Base-by-base conservation (phyloP, 1,284 basidiomycete species). In the Ceratobasidium sp. region DNA sequence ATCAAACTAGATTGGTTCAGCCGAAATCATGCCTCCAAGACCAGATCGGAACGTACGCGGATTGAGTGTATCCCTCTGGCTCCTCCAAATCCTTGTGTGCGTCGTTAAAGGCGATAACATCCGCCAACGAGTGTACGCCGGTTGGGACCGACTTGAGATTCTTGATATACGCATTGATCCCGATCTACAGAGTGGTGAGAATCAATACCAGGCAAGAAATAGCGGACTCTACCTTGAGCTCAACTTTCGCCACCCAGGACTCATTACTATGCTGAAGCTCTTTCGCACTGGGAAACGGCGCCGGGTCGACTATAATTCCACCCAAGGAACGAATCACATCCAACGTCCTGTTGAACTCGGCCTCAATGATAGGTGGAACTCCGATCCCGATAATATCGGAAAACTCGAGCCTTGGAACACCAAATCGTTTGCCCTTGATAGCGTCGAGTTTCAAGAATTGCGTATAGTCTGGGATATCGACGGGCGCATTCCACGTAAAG, bases 261-360 rank as follows among this genome's bases (percentile, higher is more conserved):
- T 89, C 86, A 69, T 83, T 81, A 0, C 82, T 84, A 5, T 73
- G 74, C 3, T 78, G 77, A 55, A 87, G 81, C 60, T 86, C 85
- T 4, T 83, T 79, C 3, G 83, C 85, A 42, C 81, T 82, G 0
- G 87, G 86, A 12, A 89, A 75, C 74, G 88, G 83, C 1, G 86
- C 86, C 3, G 86, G 85, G 75, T 88, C 87, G 3, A 88, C 79
- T 13, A 89, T 76, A 0, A 83, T 85, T 0, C 87, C 87, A 3
- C 87, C 87, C 0, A 89, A 79, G 1, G 73, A 73, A 42, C 78
- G 76, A 32, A 89, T 80, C 0, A 79, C 81, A 17, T 79, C 72
- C 34, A 88, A 74, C 0, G 86, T 84, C 40, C 79, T 70, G 56
- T 85, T 82, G 71, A 87, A 88, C 2, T 80, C 82, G 0, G 45